Percentiles rank a stretch among this genome's conserved stretches.
Conservation (phyloP, 1,284 basidiomycete species). For the Cutaneotrichosporon sp. region DNA sequence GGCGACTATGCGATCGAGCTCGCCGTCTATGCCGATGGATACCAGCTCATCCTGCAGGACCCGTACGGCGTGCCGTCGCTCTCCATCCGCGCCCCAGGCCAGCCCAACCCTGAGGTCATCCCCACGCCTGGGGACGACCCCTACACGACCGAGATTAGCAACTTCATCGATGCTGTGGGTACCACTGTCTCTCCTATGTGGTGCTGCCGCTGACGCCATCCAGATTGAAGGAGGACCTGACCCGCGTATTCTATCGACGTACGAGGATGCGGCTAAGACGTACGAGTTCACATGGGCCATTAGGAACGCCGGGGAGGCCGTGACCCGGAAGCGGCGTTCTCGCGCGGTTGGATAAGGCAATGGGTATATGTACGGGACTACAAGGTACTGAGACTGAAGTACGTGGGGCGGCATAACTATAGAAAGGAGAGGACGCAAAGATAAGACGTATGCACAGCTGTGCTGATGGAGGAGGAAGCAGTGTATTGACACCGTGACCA, state of each 20-base stretch:
- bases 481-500: too few species aligned
- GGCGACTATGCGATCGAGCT: slow-evolving; percentile 43
- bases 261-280: slow-evolving; percentile 72
- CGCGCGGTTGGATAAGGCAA: background rate
- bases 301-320: slow-evolving; percentile 30
- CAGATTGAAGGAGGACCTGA: slow-evolving; percentile 39
- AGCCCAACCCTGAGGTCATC: slow-evolving; percentile 36
- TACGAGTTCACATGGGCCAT: slow-evolving; percentile 58
- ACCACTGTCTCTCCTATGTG: too few species aligned
- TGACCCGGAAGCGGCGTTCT: slow-evolving; percentile 15
- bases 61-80: slow-evolving; percentile 47
- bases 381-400: too few species aligned
- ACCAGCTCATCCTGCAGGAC: slow-evolving; percentile 45
- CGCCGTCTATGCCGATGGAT: slow-evolving; percentile 43
- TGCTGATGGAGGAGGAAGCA: too few species aligned
- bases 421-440: too few species aligned
- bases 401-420: too few species aligned
- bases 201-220: too few species aligned
- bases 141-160: slow-evolving; percentile 48
- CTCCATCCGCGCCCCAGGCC: slow-evolving; percentile 44
- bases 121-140: slow-evolving; percentile 46
- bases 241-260: slow-evolving; percentile 42
- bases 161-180: slow-evolving; percentile 46
- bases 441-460: too few species aligned
- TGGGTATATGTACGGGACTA: too few species aligned